Conservation (phyloP, 495 filamentous ascomycete species). For the Penicillium tannophilum region DNA sequence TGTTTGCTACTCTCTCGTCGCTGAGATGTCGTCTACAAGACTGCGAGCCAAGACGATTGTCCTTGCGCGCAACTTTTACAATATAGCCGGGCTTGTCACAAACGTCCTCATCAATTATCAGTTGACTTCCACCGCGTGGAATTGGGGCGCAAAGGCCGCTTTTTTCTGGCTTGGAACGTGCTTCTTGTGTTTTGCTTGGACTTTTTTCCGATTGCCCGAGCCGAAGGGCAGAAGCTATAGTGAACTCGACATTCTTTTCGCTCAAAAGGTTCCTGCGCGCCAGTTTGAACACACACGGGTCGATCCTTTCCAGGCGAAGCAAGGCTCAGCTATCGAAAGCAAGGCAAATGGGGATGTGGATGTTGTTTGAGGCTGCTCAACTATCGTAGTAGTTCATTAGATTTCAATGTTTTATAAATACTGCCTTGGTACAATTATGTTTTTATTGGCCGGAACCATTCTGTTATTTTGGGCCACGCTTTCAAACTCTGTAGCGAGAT, state of each 20-base stretch:
- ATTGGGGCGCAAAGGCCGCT: conserved; percentile 65
- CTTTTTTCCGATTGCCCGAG: conserved; percentile 68
- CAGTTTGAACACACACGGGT: conserved; percentile 14
- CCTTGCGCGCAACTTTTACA: conserved; percentile 65
- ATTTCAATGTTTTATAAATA: not conserved
- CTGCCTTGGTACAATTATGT: no score
- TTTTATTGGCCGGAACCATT: no score
- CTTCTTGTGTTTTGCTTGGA: conserved; percentile 64
- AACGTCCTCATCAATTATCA: conserved; percentile 67
- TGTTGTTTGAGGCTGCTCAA: not conserved
- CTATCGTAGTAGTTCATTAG: not conserved
- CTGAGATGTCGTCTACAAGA: conserved; percentile 65
- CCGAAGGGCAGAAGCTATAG: conserved; percentile 64
- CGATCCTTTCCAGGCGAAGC: conserved; percentile 11
- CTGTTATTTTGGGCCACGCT: no score
- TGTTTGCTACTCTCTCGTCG: conserved; percentile 70
- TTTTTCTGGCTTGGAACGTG: conserved; percentile 72
- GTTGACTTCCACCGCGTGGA: conserved; percentile 65
- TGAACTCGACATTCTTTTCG: conserved; percentile 48
- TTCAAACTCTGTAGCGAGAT: no score
- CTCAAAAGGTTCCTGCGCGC: conserved; percentile 53
- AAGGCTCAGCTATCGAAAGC: not conserved
- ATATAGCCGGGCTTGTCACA: conserved; percentile 62
- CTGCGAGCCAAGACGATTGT: conserved; percentile 69
- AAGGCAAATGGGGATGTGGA: not conserved